Evolutionary conservation across 2,329 filamentous ascomycete genomes (phyloP), one percentile per base, ranked within the genome.

Genomic region (Aotearoamyces nothofagi): DNA sequence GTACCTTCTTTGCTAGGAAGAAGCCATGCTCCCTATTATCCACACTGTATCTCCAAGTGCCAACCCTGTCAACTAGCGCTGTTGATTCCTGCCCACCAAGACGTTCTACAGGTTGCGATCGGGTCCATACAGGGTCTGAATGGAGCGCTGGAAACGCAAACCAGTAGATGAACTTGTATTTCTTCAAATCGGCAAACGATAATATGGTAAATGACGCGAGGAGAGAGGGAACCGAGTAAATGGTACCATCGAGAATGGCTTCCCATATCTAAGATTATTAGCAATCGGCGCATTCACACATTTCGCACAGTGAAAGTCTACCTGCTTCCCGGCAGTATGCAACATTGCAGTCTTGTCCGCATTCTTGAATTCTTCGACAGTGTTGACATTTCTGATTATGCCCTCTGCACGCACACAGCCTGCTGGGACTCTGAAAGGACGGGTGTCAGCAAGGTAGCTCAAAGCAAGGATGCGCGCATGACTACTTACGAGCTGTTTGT

Each of bases 101-200:
- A 26, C 52, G 62, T 30, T 60, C 55, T 26, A 69, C 57, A 6
- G 59, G 30, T n/a, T 29, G 24, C 2, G 63, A 53, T 29, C 75
- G 60, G 42, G 69, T 76, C 90, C 90, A 98, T 15, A 66, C 61
- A 2, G 83, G 82, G 31, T 87, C 77, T 4, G 87, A 92, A 50
- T 92, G 86, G 24, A 98, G 64, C 10, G 87, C 84, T 1, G 90
- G 90, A 46, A 92, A 98, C 4, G 79, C 87, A 53, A 96, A 96
- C 74, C 92, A 92, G 56, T 96, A 96, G n/a, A 78, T 83, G 50
- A 96, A 94, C 38, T 77, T 82, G 58, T 96, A 96, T 49, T 92
- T 94, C 54, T 98, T 98, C 17, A 98, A 66, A 49, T 98, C 87
- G 37, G 90, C 87, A 51, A 82, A 98, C 10, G 83, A 93, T 25